Conservation (phyloP, 139 green algal genomes). For the Chlorella ohadii region DNA sequence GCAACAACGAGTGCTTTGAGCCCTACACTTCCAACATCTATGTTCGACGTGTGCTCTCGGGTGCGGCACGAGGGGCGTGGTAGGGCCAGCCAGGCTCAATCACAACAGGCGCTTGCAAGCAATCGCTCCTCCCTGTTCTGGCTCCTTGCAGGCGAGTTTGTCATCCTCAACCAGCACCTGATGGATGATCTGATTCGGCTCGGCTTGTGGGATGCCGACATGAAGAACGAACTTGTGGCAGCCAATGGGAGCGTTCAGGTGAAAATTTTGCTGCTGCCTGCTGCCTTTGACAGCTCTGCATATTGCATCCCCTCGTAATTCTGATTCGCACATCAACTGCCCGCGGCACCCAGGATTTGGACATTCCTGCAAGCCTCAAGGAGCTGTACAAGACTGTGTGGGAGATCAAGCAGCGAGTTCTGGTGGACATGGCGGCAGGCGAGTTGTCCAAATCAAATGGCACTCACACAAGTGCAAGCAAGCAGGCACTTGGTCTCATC, state of each 20-base stretch:
- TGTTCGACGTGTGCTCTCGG: conserved; percentile 94
- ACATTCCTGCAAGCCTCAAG: conserved; percentile 94
- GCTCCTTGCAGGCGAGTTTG: conserved; percentile 88
- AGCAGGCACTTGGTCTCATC: no score
- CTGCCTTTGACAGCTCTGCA: no score
- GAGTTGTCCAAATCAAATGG: no score
- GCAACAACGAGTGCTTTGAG: conserved; percentile 99
- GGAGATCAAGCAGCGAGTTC: conserved; percentile 97
- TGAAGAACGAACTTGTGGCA: conserved; percentile 98
- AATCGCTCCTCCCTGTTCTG: neutral
- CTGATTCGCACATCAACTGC: no score
- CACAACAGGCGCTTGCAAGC: neutral
- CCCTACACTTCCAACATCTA: conserved; percentile 99
- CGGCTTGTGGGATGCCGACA: conserved; percentile 87
- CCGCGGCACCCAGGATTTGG: conserved; percentile 45
- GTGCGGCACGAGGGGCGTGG: conserved; percentile 57
- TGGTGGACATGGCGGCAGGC: conserved; percentile 97
- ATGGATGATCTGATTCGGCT: conserved; percentile 92
- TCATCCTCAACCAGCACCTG: conserved; percentile 98
- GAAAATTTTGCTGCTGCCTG: no score
- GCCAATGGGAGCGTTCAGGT: conserved; percentile 79
- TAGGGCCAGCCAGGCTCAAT: neutral
- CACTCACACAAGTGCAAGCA: no score
- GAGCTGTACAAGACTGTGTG: conserved; percentile 99
- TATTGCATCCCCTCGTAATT: no score